Evolutionary conservation across 2,329 filamentous ascomycete genomes (phyloP), one percentile per base, ranked within the genome.

Genomic region (Monosporascus sp.): DNA sequence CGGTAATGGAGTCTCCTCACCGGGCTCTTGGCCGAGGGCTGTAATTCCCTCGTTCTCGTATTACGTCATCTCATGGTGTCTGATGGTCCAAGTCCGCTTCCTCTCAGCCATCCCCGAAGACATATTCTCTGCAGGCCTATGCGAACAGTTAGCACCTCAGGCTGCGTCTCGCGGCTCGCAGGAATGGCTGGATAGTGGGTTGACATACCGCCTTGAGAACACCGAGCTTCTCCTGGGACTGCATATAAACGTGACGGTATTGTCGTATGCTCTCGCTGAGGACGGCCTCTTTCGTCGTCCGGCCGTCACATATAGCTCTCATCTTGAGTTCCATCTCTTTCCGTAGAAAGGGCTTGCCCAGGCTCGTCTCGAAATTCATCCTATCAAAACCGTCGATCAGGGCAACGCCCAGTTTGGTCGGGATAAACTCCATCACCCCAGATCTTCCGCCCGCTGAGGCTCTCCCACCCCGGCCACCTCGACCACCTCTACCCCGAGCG

Each of bases 281-380:
- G 47, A 99, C 90, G 20, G 83, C 81, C 51, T 82, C 80, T 64
- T 84, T 87, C 36, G 86, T 89, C 59, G 85, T 88, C 50, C 83
- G 85, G 26, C 94, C 94, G 55, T 93, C 91, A 72, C 94, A 97
- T 53, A 99, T 97, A 54, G 90, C 90, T 69, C 92, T 94, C 93
- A 99, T 97, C 69, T 91, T 90, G 57, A 91, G 75, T 72, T 99
- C 94, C 91, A 97, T 97, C 77, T 99, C 91, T 72, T 97, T 97
- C 53, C 94, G 86, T 56, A 99, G 76, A 68, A 97, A 97, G 0
- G 94, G 94, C 71, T 97, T 97, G 69, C 91, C 90, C 49, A 99
- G 81, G 65, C 91, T 97, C 44, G 88, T 91, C 64, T 96, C 92
- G 58, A 95, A 87, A 53, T 91, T 90, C 80, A 99, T 93, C 60